These are phyloP conservation scores for Rhodotorula sp. DNA, from an alignment of 1,284 basidiomycete genomes.

Conservation along the genomic window DNA sequence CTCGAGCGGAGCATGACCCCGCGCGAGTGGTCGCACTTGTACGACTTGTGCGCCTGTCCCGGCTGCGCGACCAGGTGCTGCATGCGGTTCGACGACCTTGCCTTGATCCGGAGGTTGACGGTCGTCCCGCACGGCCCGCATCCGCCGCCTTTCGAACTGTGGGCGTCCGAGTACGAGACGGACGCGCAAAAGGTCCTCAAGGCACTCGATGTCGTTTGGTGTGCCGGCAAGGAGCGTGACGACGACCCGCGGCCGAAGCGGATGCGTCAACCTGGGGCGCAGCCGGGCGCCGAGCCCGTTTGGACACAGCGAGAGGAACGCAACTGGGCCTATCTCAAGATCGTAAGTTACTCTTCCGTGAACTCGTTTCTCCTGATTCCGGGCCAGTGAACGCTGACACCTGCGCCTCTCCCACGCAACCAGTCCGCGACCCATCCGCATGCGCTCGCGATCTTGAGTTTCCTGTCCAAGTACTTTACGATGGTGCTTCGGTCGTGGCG, in stretches of 20 bases:
- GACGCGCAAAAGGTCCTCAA: constrained; percentile 31
- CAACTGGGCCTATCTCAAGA: constrained; percentile 38
- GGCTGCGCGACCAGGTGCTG: constrained; percentile 35
- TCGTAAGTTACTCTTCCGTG: constrained; percentile 14
- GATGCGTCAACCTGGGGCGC: constrained; percentile 15
- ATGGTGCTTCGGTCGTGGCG: constrained; percentile 18
- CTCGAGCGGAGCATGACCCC: constrained; percentile 23
- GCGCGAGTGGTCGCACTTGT: constrained; percentile 37
- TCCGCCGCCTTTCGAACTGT: constrained; percentile 34
- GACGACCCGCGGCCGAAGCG: constrained; percentile 14
- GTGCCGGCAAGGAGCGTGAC: constrained; percentile 25
- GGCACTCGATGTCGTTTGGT: constrained; percentile 37
- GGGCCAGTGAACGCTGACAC: background rate
- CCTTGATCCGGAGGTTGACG: constrained; percentile 29
- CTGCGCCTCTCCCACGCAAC: no score
- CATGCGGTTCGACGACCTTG: constrained; percentile 27
- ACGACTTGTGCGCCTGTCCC: constrained; percentile 39
- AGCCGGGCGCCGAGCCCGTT: constrained; percentile 15
- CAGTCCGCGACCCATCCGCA: constrained; percentile 29
- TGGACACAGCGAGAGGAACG: constrained; percentile 33
- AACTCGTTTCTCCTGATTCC: no score
- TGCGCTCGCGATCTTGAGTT: constrained; percentile 37
- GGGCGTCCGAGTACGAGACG: constrained; percentile 30
- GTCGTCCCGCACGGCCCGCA: constrained; percentile 34
- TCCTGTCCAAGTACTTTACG: constrained; percentile 28